A percentile compares a stretch with the other conserved stretches of the same genome.
Conservation (phyloP, 179 eudicot genomes). For the Actinidia chinensis region DNA sequence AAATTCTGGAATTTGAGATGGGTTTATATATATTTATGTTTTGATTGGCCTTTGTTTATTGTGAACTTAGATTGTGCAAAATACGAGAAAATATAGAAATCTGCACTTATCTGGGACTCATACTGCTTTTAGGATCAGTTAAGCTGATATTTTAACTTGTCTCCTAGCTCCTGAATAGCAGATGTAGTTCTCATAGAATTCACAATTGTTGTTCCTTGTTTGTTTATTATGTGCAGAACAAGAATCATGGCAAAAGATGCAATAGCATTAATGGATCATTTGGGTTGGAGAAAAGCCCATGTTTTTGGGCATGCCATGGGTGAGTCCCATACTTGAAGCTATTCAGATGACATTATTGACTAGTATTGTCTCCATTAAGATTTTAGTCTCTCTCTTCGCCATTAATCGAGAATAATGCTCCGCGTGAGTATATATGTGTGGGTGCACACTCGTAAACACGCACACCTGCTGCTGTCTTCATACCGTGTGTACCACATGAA, state of each 20-base stretch:
- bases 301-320: conserved; percentile 99
- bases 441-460: no score
- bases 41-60: no score
- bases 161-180: background rate
- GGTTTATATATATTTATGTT: no score
- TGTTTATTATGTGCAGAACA: conserved; percentile 54
- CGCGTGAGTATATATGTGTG: no score
- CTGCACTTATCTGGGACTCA: background rate
- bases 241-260: conserved; percentile 93
- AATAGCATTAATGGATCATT: conserved; percentile 82
- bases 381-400: background rate
- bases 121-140: background rate
- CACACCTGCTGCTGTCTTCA: no score
- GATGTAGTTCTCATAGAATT: conserved; percentile 1
- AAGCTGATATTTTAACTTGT: background rate
- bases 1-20: no score
- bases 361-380: background rate
- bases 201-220: background rate
- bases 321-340: conserved; percentile 37
- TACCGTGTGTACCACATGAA: no score
- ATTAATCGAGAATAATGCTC: no score
- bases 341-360: conserved; percentile 21
- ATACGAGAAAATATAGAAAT: background rate
- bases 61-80: no score
- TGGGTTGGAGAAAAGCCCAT: conserved; percentile 93